Percentiles rank a stretch among this genome's conserved stretches.
These are phyloP conservation scores for Mallotus japonicus DNA, from an alignment of 441 rosid genomes.

Conservation along the genomic window DNA sequence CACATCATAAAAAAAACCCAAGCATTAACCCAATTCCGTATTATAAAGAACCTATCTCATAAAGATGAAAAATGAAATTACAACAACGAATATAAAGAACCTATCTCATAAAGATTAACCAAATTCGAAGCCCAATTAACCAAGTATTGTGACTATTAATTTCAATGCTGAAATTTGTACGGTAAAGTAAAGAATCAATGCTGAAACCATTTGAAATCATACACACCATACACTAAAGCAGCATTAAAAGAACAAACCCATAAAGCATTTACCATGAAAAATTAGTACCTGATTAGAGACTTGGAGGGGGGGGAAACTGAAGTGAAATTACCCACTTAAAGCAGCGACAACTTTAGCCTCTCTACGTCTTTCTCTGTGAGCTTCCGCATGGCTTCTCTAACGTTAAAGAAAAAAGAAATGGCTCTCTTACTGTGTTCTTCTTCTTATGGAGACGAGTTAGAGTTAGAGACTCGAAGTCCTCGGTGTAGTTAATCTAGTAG, in stretches of 20 bases:
- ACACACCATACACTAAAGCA: background rate
- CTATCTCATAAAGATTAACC: background rate
- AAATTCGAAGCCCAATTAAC: too few species aligned
- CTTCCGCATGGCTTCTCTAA: too few species aligned
- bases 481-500: slow-evolving; percentile 3
- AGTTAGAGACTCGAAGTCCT: too few species aligned
- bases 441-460: too few species aligned
- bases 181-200: background rate
- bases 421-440: too few species aligned
- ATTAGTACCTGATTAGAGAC: slow-evolving; percentile 26
- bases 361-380: background rate
- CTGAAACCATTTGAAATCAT: background rate
- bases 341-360: background rate
- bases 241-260: background rate
- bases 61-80: too few species aligned
- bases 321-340: slow-evolving; percentile 2
- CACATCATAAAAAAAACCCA: too few species aligned
- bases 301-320: background rate
- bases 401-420: too few species aligned
- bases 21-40: too few species aligned
- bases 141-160: background rate
- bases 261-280: background rate
- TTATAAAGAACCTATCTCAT: too few species aligned
- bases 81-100: background rate
- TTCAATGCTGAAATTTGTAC: background rate